Base-by-base conservation (phyloP, 2,329 filamentous ascomycete species). In the Diaporthe citrichinensis region DNA sequence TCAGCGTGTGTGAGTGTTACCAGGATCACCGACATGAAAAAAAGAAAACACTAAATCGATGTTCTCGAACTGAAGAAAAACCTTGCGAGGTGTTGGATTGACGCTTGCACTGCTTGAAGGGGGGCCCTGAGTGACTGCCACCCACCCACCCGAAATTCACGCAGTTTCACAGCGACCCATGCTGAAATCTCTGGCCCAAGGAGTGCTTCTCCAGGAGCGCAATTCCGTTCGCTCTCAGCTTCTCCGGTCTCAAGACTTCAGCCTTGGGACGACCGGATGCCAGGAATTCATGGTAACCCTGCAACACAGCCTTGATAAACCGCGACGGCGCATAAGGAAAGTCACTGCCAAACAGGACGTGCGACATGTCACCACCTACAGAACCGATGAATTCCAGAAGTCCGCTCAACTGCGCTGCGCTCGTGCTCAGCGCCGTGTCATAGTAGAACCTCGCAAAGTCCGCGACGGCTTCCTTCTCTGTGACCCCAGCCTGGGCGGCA, bases 311-410 rank as follows among this genome's bases (percentile, higher is more conserved):
- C 65, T 76, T 44, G 58, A 78, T 78, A 34, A 25, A 67, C 31
- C 53, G 72, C 73, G 73, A 80, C 39, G 75, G 80, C 71, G 83
- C 83, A 74, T 85, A 84, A 0, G 82, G 82, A n/a, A 81, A 83
- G 74, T 84, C 84, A 28, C 80, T 83, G 0, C 84, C 84, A 44
- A 80, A 85, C 1, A 85, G 75, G 12, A 85, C 73, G 10, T 82
- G 79, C 0, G 67, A 76, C 41, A 76, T 79, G 12, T 79, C 76
- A 34, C 53, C 39, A 49, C 28, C 44, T 8, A 68, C 17, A 20
- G 58, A 62, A 1, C 75, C 62, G 2, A 81, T 77, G 59, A 83
- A 83, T 41, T 79, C 79, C 34, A 81, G 49, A 23, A 85, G 74
- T 1, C 80, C 77, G 9, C 80, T 74, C 17, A 85, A 75, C 39